Evolutionary conservation across 352 stramenopile species (phyloP), one percentile per base, ranked within the genome.

Genomic region (Peronospora destructor): DNA sequence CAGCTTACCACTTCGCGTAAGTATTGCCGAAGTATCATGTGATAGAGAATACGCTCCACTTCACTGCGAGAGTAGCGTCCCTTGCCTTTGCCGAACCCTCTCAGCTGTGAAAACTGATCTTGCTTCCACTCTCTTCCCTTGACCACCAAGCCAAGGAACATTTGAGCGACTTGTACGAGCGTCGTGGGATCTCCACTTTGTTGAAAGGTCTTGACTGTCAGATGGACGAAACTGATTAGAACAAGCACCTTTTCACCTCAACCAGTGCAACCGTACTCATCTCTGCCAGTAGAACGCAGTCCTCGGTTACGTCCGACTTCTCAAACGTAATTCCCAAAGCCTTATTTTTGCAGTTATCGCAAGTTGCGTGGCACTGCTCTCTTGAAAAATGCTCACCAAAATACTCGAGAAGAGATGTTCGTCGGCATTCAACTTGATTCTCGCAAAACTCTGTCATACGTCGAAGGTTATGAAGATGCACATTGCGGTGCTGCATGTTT

Each of bases 401-500:
- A 54, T 92, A 94, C 59, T 91, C 84, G 7, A 94, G 57, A 26
- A 94, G 54, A 17, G 75, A 85, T 23, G 81, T 92, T 43, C 84
- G 73, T 7, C 84, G 72, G 45, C 84, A 94, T 56, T 94, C 84
- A 4, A 91, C 66, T 65, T 93, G 80, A 44, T 94, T 94, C 49
- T 94, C 84, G 49, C 84, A 94, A 53, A 92, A 94, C 52, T 92
- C 78, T 0, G 73, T 77, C 75, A 94, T 94, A 14, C 84, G 76
- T 19, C 79, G 73, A 26, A 94, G 67, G 42, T 94, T 76, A 42
- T 94, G 59, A 30, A 94, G 61, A 38, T 94, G 81, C 0, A 94
- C 84, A 37, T 91, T 91, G 1, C 67, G 62, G 49, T 94, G 81
- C 33, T 87, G 61, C 40, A 70, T 70, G 41, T 94, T 91, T 0